A percentile compares a stretch with the other conserved stretches of the same genome.
Evolutionary conservation across 257 asterid genomes (phyloP).

Genomic region (Nicotiana otophora): DNA sequence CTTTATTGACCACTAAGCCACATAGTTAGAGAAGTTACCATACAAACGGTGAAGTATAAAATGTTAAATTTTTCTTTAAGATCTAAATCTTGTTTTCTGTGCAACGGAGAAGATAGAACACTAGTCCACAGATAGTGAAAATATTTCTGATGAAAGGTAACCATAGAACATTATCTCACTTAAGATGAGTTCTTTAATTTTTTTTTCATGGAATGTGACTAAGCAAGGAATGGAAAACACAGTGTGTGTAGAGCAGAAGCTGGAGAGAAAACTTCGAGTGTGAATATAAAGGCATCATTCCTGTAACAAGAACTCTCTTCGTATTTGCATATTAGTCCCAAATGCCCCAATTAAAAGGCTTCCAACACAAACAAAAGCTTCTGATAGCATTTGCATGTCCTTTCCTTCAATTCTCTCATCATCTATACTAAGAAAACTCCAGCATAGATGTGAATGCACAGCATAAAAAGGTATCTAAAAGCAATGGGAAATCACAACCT

Average conservation of each 20-base stretch:
- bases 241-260: background rate
- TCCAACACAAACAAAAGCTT: background rate
- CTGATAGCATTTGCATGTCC: background rate
- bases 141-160: background rate
- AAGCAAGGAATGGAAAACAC: background rate
- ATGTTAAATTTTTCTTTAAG: background rate
- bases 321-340: background rate
- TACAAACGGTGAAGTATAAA: background rate
- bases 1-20: no score
- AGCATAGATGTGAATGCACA: background rate
- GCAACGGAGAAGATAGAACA: constrained; percentile 3
- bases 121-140: background rate
- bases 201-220: background rate
- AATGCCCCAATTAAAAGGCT: constrained; percentile 2
- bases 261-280: background rate
- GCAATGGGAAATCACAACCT: background rate
- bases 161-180: background rate
- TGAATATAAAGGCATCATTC: background rate
- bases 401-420: background rate
- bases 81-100: background rate
- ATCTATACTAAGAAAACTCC: background rate
- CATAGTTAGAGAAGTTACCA: background rate
- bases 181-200: background rate
- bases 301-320: background rate
- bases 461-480: background rate